Base-by-base conservation (phyloP, 139 green algal genomes). In the Chlamydomonas asymmetrica region DNA sequence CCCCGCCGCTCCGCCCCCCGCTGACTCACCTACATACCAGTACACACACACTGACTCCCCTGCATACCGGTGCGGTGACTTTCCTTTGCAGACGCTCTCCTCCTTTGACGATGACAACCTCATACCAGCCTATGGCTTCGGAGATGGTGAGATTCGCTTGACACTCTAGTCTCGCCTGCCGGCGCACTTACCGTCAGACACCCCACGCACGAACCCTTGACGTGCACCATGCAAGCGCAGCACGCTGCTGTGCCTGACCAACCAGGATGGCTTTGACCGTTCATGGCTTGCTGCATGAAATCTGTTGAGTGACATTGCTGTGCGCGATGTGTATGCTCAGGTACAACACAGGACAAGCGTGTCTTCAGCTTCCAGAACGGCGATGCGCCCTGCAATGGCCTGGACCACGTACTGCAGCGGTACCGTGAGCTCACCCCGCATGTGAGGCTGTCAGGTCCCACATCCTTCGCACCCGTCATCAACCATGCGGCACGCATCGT, bases 391-490 rank as follows among this genome's bases (percentile, higher is more conserved):
- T 87, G 76, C 35, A 60, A 86, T 38, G 83, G 83, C 22, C 68
- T 91, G 37, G 76, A 91, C 20, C 56, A 79, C 22, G 76, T 76
- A 37, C 69, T 87, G n/a, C 61, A 40, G 73, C 49, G 82, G 13
- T 87, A 87, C 68, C 70, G 80, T 38, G 57, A 85, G 56, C 76
- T 91, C 4, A 52, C 43, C 5, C 84, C 86, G 10, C 40, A 85
- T 43, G 71, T 89, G 3, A 50, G 68, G 73, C 74, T 91, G 66
- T 66, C 70, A 54, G 91, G 91, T 5, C 91, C 91, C 59, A 96
- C 91, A 3, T 92, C 85, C 13, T 96, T 96, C 75, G 91, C 90
- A 1, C 91, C 91, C 18, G 71, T 87, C 29, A 91, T 96, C 52
- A 56, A 84, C 23, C 71, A 88, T 31, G 90, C 88, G 8, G 85